A percentile compares a stretch with the other conserved stretches of the same genome.
These are phyloP conservation scores for Mycena albidolilacea DNA, from an alignment of 768 basidiomycete genomes.

Conservation along the genomic window DNA sequence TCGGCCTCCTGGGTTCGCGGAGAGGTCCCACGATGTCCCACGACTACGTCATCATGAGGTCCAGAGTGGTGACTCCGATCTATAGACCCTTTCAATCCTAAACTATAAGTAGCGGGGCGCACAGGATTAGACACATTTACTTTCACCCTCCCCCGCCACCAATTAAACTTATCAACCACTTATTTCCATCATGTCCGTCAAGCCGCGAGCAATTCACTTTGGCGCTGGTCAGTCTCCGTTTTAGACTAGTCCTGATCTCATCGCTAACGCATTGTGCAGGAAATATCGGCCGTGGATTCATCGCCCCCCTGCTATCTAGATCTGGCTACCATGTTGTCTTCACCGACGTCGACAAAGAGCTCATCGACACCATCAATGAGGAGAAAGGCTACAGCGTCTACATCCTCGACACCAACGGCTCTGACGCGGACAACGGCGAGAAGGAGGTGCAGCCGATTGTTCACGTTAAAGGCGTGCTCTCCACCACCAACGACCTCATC, in stretches of 20 bases:
- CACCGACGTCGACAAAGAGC: conserved; percentile 50
- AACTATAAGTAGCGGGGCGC: no score
- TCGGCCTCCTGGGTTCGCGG: no score
- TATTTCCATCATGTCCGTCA: conserved; percentile 12
- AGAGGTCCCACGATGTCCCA: neutral
- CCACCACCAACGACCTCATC: conserved; percentile 35
- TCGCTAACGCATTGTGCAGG: conserved; percentile 3
- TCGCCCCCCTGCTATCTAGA: conserved; percentile 52
- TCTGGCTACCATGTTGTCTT: conserved; percentile 57
- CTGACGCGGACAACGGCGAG: conserved; percentile 12
- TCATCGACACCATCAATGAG: conserved; percentile 51
- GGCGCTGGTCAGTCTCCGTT: conserved; percentile 47
- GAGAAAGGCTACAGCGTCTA: conserved; percentile 49
- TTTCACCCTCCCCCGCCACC: no score
- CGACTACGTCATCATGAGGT: neutral
- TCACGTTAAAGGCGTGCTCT: conserved; percentile 38
- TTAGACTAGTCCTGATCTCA: no score
- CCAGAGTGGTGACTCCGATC: neutral
- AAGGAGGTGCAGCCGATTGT: conserved; percentile 22
- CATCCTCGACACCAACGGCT: conserved; percentile 44
- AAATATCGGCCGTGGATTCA: conserved; percentile 57
- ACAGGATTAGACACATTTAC: no score
- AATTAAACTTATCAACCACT: neutral
- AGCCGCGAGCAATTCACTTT: conserved; percentile 51
- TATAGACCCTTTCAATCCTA: neutral